These are phyloP conservation scores for Neonectria faginata DNA, from an alignment of 2,329 filamentous ascomycete genomes.

Conservation along the genomic window DNA sequence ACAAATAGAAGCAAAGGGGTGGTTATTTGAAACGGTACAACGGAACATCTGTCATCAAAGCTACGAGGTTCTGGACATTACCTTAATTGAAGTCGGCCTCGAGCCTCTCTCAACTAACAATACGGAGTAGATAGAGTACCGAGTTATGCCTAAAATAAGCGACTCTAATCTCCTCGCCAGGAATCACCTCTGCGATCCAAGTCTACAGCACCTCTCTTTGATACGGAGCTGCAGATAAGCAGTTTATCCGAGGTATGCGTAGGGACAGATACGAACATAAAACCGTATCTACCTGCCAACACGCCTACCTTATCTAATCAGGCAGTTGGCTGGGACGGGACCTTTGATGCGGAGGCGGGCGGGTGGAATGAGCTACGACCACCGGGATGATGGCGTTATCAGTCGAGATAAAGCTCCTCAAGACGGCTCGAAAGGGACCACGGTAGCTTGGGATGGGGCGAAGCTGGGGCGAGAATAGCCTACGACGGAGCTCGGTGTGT, in stretches of 20 bases:
- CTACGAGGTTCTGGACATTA: background rate
- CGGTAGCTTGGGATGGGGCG: slow-evolving; percentile 25
- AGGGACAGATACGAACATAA: background rate
- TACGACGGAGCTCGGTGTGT: slow-evolving; percentile 2
- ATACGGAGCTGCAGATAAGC: no score
- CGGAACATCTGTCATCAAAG: background rate
- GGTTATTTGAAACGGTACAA: background rate
- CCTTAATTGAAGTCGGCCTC: background rate
- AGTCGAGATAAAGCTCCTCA: slow-evolving; percentile 39
- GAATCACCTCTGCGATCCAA: background rate
- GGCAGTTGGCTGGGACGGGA: background rate
- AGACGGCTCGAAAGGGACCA: slow-evolving; percentile 26
- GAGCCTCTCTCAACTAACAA: background rate
- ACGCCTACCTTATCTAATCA: slow-evolving; percentile 18
- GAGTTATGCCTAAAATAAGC: background rate
- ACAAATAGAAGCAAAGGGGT: background rate
- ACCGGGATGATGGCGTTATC: slow-evolving; percentile 45
- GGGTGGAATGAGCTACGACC: slow-evolving; percentile 40
- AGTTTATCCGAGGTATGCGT: background rate
- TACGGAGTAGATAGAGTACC: background rate
- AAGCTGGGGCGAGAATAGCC: slow-evolving; percentile 10
- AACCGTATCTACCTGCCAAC: slow-evolving; percentile 1
- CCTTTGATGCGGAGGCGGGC: slow-evolving; percentile 9
- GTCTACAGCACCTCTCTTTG: background rate
- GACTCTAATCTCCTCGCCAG: background rate